A percentile compares a stretch with the other conserved stretches of the same genome.
These are phyloP conservation scores for Juncus effusus DNA, from an alignment of 176 grass and related monocot genomes.

Conservation along the genomic window DNA sequence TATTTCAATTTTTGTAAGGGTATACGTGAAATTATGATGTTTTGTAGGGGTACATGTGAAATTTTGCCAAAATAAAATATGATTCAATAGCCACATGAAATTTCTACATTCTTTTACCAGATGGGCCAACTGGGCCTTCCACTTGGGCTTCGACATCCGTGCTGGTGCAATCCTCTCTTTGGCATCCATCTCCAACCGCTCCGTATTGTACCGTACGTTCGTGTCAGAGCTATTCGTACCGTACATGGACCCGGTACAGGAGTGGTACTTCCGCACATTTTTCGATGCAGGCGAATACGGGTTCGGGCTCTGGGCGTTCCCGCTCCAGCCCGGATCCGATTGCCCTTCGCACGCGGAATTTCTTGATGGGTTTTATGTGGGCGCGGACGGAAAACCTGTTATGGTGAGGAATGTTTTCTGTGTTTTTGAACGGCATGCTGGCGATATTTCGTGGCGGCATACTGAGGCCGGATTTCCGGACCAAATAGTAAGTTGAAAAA, in stretches of 20 bases:
- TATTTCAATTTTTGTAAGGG: too few species aligned
- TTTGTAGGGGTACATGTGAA: too few species aligned
- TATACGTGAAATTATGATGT: too few species aligned
- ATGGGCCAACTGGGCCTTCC: conserved; percentile 78
- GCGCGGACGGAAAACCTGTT: conserved; percentile 44
- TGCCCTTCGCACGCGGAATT: conserved; percentile 58
- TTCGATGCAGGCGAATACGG: conserved; percentile 70
- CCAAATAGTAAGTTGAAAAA: conserved; percentile 35
- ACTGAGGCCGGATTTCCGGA: conserved; percentile 54
- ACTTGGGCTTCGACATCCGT: conserved; percentile 65
- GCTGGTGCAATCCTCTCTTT: conserved; percentile 64
- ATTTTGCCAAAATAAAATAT: too few species aligned
- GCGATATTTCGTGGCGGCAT: conserved; percentile 74
- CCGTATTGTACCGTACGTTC: conserved; percentile 65
- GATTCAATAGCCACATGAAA: too few species aligned
- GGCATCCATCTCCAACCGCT: conserved; percentile 42
- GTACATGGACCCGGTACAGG: conserved; percentile 76
- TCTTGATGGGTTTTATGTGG: conserved; percentile 49
- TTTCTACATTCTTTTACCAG: conserved; percentile 17
- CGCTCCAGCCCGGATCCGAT: conserved; percentile 49
- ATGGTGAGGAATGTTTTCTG: conserved; percentile 45
- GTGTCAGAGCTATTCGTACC: conserved; percentile 74
- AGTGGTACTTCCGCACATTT: conserved; percentile 87
- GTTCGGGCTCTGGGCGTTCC: conserved; percentile 43
- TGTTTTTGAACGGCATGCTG: conserved; percentile 64